These are phyloP conservation scores for Blastomyces silverae DNA, from an alignment of 2,329 filamentous ascomycete genomes.

Conservation along the genomic window DNA sequence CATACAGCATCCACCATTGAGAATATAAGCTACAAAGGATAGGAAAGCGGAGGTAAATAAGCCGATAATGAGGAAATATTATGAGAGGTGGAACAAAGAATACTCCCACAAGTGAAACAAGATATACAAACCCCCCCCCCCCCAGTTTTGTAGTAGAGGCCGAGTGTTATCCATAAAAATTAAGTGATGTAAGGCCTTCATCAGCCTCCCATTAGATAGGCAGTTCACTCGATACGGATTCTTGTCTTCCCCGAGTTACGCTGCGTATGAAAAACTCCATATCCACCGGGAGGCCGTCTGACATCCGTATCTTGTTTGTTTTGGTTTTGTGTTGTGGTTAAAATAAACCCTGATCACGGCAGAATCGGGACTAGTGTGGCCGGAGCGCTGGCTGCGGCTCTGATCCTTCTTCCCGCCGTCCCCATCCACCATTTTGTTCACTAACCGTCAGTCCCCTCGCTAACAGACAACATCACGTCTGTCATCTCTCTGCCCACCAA, in stretches of 20 bases:
- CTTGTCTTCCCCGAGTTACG: neutral
- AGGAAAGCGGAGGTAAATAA: neutral
- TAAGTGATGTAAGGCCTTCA: neutral
- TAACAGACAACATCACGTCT: neutral
- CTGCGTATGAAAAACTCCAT: no score
- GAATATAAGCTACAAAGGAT: neutral
- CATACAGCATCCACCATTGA: neutral
- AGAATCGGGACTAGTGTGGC: constrained; percentile 14
- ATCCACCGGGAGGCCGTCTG: neutral
- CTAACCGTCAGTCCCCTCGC: constrained; percentile 2
- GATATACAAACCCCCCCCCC: no score
- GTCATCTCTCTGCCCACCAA: neutral
- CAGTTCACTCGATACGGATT: neutral
- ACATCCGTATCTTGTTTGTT: neutral
- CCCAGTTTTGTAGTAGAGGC: neutral
- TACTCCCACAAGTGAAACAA: neutral
- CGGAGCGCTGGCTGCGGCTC: neutral
- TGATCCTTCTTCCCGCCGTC: constrained; percentile 10
- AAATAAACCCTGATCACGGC: constrained; percentile 14
- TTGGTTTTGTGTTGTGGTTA: constrained; percentile 12
- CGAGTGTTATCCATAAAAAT: neutral
- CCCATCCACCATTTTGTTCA: neutral
- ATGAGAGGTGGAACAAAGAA: neutral
- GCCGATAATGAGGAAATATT: neutral
- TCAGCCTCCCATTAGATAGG: neutral